These are phyloP conservation scores for Microcera coccophila DNA, from an alignment of 2,329 filamentous ascomycete species.

Conservation along the genomic window DNA sequence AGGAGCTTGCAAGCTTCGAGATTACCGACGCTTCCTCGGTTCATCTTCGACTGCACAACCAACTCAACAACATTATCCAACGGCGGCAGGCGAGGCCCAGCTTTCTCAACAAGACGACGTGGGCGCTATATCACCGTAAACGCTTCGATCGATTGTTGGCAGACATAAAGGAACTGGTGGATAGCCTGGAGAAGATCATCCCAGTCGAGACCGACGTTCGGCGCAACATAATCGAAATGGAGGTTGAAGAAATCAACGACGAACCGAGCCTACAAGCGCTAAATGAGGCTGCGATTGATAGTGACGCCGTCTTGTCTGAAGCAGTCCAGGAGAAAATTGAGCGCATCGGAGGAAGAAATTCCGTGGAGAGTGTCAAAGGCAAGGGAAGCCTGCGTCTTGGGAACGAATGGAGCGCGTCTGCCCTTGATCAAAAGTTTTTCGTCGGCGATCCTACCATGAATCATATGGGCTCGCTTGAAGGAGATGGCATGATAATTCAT, in stretches of 20 bases:
- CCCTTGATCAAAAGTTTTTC: no score
- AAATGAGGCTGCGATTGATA: slow-evolving; percentile 5
- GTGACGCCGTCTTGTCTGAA: slow-evolving; percentile 4
- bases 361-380: slow-evolving; percentile 3
- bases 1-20: slow-evolving; percentile 1
- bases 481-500: no score
- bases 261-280: slow-evolving; percentile 19
- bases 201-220: slow-evolving; percentile 13
- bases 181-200: slow-evolving; percentile 25
- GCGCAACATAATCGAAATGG: slow-evolving; percentile 12
- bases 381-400: no score
- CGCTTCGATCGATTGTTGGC: slow-evolving; percentile 20
- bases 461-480: no score
- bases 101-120: slow-evolving; percentile 4
- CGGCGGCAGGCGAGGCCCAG: neutral
- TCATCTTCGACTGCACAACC: neutral
- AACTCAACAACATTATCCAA: neutral
- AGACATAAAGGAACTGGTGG: slow-evolving; percentile 19
- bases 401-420: no score
- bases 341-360: slow-evolving; percentile 4
- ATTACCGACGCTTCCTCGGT: neutral
- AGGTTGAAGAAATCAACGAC: slow-evolving; percentile 23
- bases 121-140: slow-evolving; percentile 9
- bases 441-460: no score
- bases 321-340: slow-evolving; percentile 6